Evolutionary conservation across 2,329 filamentous ascomycete genomes (phyloP).

Genomic region (Bipolaris victoriae): DNA sequence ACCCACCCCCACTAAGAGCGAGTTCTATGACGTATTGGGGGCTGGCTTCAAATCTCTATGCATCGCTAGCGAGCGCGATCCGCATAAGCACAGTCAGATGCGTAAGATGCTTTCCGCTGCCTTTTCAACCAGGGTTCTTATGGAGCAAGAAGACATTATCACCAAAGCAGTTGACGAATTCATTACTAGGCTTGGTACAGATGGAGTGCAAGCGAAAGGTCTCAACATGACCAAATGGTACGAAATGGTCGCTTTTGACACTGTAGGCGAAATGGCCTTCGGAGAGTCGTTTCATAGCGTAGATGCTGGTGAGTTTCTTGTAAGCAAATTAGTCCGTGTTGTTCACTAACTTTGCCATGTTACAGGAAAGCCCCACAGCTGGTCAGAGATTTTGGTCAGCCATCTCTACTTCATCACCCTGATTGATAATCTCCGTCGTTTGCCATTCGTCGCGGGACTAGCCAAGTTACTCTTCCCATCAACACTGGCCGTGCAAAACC

Average conservation of each 20-base stretch:
- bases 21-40: conserved; percentile 2
- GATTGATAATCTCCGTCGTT: neutral
- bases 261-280: conserved; percentile 2
- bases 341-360: neutral
- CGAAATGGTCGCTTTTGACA: conserved; percentile 3
- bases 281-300: conserved; percentile 1
- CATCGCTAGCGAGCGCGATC: neutral
- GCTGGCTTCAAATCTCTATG: neutral
- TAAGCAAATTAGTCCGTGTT: no score
- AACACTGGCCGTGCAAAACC: neutral
- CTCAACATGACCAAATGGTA: neutral
- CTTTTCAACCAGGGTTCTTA: neutral
- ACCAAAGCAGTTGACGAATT: neutral
- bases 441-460: neutral
- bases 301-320: neutral
- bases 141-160: conserved; percentile 1
- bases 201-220: neutral
- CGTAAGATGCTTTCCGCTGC: neutral
- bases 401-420: neutral
- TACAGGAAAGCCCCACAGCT: neutral
- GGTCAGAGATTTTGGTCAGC: neutral
- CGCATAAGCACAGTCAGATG: neutral
- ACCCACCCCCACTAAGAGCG: neutral
- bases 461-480: neutral
- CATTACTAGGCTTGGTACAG: neutral